Conservation (phyloP, 352 stramenopile genomes). For the Poterioochromonas sp. region DNA sequence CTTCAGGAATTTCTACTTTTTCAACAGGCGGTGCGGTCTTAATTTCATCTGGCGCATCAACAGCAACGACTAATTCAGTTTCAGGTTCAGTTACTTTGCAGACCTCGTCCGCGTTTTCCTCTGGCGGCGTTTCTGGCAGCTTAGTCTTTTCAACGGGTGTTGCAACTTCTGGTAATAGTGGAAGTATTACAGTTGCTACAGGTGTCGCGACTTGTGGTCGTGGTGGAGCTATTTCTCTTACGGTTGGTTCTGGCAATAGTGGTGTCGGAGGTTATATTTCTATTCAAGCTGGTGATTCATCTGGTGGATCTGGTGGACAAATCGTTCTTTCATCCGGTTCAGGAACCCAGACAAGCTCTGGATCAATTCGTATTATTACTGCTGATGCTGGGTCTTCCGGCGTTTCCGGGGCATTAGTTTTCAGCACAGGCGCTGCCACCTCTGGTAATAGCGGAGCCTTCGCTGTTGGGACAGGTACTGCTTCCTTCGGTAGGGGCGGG, state of each 20-base stretch:
- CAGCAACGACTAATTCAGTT: background rate
- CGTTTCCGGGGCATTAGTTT: background rate
- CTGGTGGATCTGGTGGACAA: background rate
- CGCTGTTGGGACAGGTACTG: too few relatives aligned
- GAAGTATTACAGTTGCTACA: conserved; percentile 44
- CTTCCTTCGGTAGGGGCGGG: too few relatives aligned
- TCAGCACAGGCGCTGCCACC: background rate
- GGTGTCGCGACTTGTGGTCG: conserved; percentile 43
- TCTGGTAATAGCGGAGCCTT: conserved; percentile 34
- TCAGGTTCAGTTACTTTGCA: conserved; percentile 26
- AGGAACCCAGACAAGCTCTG: background rate
- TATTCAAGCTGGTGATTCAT: background rate
- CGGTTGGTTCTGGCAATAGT: background rate
- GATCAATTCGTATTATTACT: background rate
- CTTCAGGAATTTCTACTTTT: conserved; percentile 49
- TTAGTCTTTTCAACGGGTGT: conserved; percentile 29
- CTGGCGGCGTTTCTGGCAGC: conserved; percentile 30
- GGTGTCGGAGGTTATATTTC: background rate
- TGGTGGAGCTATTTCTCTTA: background rate
- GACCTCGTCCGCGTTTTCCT: conserved; percentile 29
- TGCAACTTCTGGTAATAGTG: conserved; percentile 35
- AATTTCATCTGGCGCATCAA: conserved; percentile 54
- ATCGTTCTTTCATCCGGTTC: background rate
- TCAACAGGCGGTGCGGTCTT: conserved; percentile 63
- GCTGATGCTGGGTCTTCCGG: background rate